Base-by-base conservation (phyloP, 1,284 basidiomycete species). In the Leccinum fallax region DNA sequence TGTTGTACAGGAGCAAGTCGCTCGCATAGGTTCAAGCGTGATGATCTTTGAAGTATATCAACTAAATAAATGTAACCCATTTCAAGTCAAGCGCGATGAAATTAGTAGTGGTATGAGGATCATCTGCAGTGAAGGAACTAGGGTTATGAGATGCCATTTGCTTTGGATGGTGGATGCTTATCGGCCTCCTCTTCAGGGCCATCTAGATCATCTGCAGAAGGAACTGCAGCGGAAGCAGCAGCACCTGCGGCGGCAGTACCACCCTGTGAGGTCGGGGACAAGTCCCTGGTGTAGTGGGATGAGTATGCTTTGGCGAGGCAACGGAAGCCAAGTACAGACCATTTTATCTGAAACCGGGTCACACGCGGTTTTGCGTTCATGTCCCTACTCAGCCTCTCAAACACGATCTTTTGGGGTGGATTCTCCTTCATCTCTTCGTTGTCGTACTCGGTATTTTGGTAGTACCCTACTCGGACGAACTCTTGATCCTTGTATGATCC, bases 361-460 rank as follows among this genome's bases (percentile, higher is more conserved):
- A 99, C 97, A 59, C 97, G 85, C 46, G 96, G 95, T 75, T 98
- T 98, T 63, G 88, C 85, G 66, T 90, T 95, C 70, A 98, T 88
- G 73, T 97, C 94, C 68, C 97, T 84, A 66, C 92, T 85, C 30
- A 99, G 79, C 60, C 88, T 82, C 49, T 95, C 90, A 73, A 94
- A 93, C 68, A 85, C 78, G 58, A 94, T 92, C 57, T 83, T 81
- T 38, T 79, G 70, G 10, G 92, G 92, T 15, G 89, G 89, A 16
- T 80, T 84, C 70, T 87, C 84, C 73, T 87, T 91, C 85, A 95
- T 88, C 78, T 94, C 93, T 65, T 96, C 93, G 66, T 92, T 92
- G 75, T 98, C 95, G 75, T 98, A 98, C 74, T 98, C 96, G 55
- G 96, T 98, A 75, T 98, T 97, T 77, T 99, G 97, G 76, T 99